Conservation (phyloP, 2,329 filamentous ascomycete genomes). For the Alternaria atra region DNA sequence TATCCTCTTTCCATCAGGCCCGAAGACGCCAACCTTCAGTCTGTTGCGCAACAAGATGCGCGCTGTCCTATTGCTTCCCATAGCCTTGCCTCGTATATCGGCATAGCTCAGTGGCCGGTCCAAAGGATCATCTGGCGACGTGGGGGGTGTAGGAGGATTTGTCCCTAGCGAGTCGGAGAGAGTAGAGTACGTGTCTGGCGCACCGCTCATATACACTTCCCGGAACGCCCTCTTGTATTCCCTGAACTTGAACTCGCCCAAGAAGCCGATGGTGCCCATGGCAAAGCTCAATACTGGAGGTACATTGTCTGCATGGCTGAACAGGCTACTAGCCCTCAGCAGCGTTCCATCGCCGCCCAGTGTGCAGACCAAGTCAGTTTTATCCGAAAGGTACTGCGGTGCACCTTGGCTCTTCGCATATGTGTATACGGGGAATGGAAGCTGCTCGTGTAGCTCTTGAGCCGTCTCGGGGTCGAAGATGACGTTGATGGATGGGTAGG, state of each 20-base stretch:
- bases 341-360: slow-evolving; percentile 95
- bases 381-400: slow-evolving; percentile 66
- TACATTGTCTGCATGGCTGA: slow-evolving; percentile 80
- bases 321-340: slow-evolving; percentile 83
- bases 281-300: slow-evolving; percentile 94
- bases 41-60: slow-evolving; percentile 87
- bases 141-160: slow-evolving; percentile 73
- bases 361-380: slow-evolving; percentile 88
- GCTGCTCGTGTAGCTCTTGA: slow-evolving; percentile 70
- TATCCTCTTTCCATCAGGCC: slow-evolving; percentile 67
- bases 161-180: slow-evolving; percentile 75
- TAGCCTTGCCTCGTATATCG: slow-evolving; percentile 78
- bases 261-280: slow-evolving; percentile 94
- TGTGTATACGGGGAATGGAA: slow-evolving; percentile 71
- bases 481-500: slow-evolving; percentile 82
- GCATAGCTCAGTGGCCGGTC: slow-evolving; percentile 66
- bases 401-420: slow-evolving; percentile 48
- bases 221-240: slow-evolving; percentile 93
- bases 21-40: slow-evolving; percentile 85
- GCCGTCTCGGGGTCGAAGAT: slow-evolving; percentile 84
- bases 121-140: slow-evolving; percentile 63
- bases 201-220: slow-evolving; percentile 88
- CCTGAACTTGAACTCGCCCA: slow-evolving; percentile 95
- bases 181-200: slow-evolving; percentile 59
- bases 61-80: slow-evolving; percentile 77